Evolutionary conservation across 371 early-diverging fungal genomes (phyloP).

Genomic region (Fennellomyces sp.): DNA sequence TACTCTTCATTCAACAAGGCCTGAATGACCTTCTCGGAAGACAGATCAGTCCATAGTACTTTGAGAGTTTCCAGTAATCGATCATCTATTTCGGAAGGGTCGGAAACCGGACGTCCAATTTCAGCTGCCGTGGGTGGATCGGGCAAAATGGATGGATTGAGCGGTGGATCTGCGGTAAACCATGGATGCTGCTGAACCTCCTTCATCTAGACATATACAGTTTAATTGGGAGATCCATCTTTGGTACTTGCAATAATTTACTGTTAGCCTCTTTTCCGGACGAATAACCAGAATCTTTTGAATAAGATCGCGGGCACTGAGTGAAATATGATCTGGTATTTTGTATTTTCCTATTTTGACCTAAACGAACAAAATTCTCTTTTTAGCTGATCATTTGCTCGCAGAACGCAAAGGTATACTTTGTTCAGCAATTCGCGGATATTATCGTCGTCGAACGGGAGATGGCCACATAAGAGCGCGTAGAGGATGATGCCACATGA

Average conservation of each 20-base stretch:
- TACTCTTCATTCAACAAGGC: slow-evolving; percentile 48
- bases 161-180: slow-evolving; percentile 37
- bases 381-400: not conserved
- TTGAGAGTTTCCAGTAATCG: slow-evolving; percentile 47
- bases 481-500: slow-evolving; percentile 92
- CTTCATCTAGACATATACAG: slow-evolving; percentile 30
- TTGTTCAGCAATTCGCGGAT: slow-evolving; percentile 75
- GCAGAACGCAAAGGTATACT: no score
- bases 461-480: slow-evolving; percentile 83
- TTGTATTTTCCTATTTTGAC: slow-evolving; percentile 59
- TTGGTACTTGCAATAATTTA: slow-evolving; percentile 20
- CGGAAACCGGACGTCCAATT: slow-evolving; percentile 38
- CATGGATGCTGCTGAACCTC: slow-evolving; percentile 46
- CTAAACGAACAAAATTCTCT: not conserved
- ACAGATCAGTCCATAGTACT: slow-evolving; percentile 46
- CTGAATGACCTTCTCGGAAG: slow-evolving; percentile 31
- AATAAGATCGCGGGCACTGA: slow-evolving; percentile 63
- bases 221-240: not conserved
- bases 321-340: slow-evolving; percentile 70
- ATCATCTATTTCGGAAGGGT: slow-evolving; percentile 42
- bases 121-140: slow-evolving; percentile 44
- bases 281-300: slow-evolving; percentile 41
- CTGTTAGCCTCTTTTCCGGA: slow-evolving; percentile 45
- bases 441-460: slow-evolving; percentile 95
- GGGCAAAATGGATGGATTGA: slow-evolving; percentile 34